Conservation (phyloP, 2,329 filamentous ascomycete species). For the Curvularia sp. region DNA sequence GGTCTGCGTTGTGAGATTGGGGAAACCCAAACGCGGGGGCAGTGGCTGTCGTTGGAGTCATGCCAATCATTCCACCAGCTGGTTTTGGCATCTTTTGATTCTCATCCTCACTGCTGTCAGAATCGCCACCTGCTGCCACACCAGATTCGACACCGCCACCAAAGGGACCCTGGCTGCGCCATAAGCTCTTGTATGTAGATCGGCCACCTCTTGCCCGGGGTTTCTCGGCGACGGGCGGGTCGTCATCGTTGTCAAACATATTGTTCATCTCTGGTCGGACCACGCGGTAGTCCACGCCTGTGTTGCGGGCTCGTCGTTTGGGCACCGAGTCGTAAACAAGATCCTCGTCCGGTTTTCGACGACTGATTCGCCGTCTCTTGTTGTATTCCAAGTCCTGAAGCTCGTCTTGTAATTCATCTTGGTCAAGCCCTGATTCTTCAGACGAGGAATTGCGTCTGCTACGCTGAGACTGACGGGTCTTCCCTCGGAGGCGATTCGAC, state of each 20-base stretch:
- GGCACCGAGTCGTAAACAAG: conserved; percentile 61
- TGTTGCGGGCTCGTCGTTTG: conserved; percentile 70
- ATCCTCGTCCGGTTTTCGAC: conserved; percentile 51
- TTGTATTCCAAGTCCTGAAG: conserved; percentile 65
- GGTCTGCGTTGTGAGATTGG: conserved; percentile 65
- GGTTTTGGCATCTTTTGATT: conserved; percentile 66
- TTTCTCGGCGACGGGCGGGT: conserved; percentile 71
- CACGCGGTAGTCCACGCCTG: conserved; percentile 81
- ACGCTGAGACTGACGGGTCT: conserved; percentile 53
- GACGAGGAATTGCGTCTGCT: conserved; percentile 58
- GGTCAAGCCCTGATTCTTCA: conserved; percentile 56
- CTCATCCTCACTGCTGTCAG: conserved; percentile 97
- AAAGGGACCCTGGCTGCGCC: conserved; percentile 91
- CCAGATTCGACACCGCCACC: conserved; percentile 83
- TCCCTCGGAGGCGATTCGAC: conserved; percentile 59
- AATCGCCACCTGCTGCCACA: conserved; percentile 80
- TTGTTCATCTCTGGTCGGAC: conserved; percentile 74
- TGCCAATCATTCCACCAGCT: conserved; percentile 67
- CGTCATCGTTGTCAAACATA: conserved; percentile 76
- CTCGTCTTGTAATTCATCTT: conserved; percentile 43
- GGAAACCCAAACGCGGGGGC: conserved; percentile 61
- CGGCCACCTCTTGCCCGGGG: conserved; percentile 68
- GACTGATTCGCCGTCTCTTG: conserved; percentile 48
- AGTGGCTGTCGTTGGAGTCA: conserved; percentile 64
- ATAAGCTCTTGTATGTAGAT: conserved; percentile 72